These are phyloP conservation scores for Barbatosphaeria neglecta DNA, from an alignment of 495 filamentous ascomycete species.

Conservation along the genomic window DNA sequence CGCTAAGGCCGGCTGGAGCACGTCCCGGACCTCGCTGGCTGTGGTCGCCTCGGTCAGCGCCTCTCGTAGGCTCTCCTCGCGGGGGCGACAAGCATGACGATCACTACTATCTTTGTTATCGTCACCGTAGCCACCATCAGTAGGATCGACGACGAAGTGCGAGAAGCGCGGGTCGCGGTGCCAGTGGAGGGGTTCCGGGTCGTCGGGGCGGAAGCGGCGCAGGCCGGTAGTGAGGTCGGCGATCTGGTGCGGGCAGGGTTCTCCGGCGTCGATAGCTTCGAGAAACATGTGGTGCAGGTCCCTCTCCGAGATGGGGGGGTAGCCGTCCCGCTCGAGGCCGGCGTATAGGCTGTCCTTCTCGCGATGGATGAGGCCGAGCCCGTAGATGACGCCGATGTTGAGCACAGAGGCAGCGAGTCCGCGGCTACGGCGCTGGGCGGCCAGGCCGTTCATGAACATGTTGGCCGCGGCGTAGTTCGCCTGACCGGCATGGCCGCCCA, in stretches of 20 bases:
- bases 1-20: slow-evolving; percentile 14
- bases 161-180: slow-evolving; percentile 28
- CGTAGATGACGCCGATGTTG: slow-evolving; percentile 46
- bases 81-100: no score
- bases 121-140: background rate
- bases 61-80: slow-evolving; percentile 11
- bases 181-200: slow-evolving; percentile 21
- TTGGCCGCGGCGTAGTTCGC: slow-evolving; percentile 47
- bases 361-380: slow-evolving; percentile 43
- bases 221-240: slow-evolving; percentile 29
- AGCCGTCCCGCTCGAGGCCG: slow-evolving; percentile 31
- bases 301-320: slow-evolving; percentile 44
- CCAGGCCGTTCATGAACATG: slow-evolving; percentile 40
- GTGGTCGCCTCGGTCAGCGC: slow-evolving; percentile 8
- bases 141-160: slow-evolving; percentile 16
- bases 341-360: slow-evolving; percentile 29
- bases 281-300: slow-evolving; percentile 50
- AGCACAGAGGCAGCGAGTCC: slow-evolving; percentile 31
- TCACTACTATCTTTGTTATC: background rate
- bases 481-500: slow-evolving; percentile 36
- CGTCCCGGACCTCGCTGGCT: slow-evolving; percentile 4
- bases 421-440: slow-evolving; percentile 18
- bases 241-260: slow-evolving; percentile 9
- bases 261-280: slow-evolving; percentile 38
- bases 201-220: slow-evolving; percentile 15